phyloP scores from a whole-genome alignment of 352 stramenopile genomes.

The Elongisporangium prolatum region DNA sequence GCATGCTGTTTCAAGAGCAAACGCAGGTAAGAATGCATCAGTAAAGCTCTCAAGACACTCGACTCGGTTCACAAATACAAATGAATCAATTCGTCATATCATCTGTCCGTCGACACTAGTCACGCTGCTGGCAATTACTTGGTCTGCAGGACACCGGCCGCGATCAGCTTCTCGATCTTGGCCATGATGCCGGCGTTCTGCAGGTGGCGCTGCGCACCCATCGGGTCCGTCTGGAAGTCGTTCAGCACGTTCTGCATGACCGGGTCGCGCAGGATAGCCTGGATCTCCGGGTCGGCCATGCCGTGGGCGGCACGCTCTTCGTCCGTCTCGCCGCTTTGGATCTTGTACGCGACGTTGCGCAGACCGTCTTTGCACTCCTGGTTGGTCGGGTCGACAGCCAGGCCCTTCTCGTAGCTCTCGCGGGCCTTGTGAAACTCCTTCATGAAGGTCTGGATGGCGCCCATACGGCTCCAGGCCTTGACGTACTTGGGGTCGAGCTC shows the following conservation, averaged over 20 bases:
- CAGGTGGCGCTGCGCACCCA: conserved; percentile 90
- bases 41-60: conserved; percentile 5
- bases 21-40: conserved; percentile 19
- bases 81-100: not conserved
- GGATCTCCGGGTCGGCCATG: conserved; percentile 99
- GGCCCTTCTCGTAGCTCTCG: conserved; percentile 95
- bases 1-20: conserved; percentile 14
- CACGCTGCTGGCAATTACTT: conserved; percentile 44
- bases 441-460: conserved; percentile 99
- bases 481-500: conserved; percentile 99
- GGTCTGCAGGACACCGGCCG: conserved; percentile 95
- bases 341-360: conserved; percentile 91
- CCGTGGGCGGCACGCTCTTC: conserved; percentile 95
- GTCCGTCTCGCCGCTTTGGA: conserved; percentile 95
- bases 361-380: conserved; percentile 95
- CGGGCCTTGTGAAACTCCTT: conserved; percentile 99
- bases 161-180: conserved; percentile 99
- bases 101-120: not conserved
- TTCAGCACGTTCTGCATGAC: conserved; percentile 97
- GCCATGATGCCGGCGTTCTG: conserved; percentile 91
- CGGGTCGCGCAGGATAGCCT: conserved; percentile 96
- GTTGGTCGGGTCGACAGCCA: conserved; percentile 94
- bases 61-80: not conserved
- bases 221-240: conserved; percentile 97
- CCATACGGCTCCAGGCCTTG: conserved; percentile 98